Percentiles rank a stretch among this genome's conserved stretches.
Conservation (phyloP, 2,329 filamentous ascomycete genomes). For the Diplocarpon mali region DNA sequence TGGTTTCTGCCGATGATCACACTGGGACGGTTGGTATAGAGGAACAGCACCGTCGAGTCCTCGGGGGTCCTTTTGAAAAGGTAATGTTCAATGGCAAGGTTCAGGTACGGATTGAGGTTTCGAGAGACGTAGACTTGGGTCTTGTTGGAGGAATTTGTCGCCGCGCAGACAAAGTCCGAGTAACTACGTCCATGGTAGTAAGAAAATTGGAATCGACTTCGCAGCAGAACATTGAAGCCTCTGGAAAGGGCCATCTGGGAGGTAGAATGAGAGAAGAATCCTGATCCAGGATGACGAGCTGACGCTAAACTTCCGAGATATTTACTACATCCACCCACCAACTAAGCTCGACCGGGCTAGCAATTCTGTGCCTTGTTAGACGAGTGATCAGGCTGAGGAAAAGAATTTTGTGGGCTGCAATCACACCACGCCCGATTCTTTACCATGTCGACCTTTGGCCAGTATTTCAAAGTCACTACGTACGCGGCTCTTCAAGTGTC, state of each 20-base stretch:
- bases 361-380: too few relatives aligned
- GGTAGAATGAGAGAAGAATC: not conserved
- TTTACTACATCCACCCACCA: not conserved
- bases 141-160: constrained; percentile 32
- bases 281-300: not conserved
- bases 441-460: constrained; percentile 77
- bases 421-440: constrained; percentile 2
- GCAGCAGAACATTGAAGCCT: constrained; percentile 13
- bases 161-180: constrained; percentile 14
- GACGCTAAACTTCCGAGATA: not conserved
- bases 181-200: constrained; percentile 4
- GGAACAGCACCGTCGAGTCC: constrained; percentile 67
- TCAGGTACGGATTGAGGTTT: constrained; percentile 68
- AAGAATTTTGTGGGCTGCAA: constrained; percentile 1
- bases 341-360: too few relatives aligned
- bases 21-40: constrained; percentile 81
- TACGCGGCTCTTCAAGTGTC: constrained; percentile 16
- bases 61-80: constrained; percentile 64
- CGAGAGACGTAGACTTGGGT: constrained; percentile 61
- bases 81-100: constrained; percentile 89
- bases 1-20: constrained; percentile 93
- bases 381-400: not conserved
- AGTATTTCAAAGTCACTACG: constrained; percentile 74
- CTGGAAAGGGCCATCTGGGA: constrained; percentile 23
- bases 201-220: not conserved